Evolutionary conservation across 306 rosid species (phyloP).

Genomic region (Sicyos baderoa): DNA sequence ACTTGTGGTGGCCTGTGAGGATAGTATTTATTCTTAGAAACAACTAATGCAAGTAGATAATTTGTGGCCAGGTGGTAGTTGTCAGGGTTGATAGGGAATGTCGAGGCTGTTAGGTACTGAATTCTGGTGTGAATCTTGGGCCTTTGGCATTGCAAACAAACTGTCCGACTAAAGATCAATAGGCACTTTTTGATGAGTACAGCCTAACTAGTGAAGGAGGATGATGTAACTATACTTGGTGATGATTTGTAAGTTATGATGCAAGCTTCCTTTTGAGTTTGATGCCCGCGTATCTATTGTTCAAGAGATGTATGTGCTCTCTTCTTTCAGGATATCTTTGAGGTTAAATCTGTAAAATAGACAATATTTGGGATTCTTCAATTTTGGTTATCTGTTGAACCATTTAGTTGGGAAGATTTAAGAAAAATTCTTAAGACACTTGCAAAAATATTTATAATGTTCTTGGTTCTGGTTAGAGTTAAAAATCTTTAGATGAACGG

Average conservation of each 20-base stretch:
- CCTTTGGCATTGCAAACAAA: neutral
- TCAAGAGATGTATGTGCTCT: neutral
- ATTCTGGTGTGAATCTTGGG: neutral
- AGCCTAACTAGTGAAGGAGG: neutral
- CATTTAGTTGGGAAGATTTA: neutral
- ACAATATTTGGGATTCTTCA: neutral
- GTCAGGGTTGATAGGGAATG: too few relatives aligned
- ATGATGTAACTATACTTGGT: neutral
- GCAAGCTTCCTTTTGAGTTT: neutral
- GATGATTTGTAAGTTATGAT: neutral
- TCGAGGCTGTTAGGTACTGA: neutral
- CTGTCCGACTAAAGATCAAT: neutral
- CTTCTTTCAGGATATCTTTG: neutral
- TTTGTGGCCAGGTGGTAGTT: too few relatives aligned
- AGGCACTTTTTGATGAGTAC: neutral
- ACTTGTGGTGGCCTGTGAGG: too few relatives aligned
- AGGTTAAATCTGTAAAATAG: neutral
- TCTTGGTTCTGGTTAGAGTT: neutral
- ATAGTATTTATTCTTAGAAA: too few relatives aligned
- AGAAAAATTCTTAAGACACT: neutral
- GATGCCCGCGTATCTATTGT: neutral
- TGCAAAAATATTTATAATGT: neutral
- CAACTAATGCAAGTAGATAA: too few relatives aligned
- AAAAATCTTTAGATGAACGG: neutral
- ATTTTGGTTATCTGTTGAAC: neutral